Conservation (phyloP, 139 green algal species). For the Micractinium sp. region DNA sequence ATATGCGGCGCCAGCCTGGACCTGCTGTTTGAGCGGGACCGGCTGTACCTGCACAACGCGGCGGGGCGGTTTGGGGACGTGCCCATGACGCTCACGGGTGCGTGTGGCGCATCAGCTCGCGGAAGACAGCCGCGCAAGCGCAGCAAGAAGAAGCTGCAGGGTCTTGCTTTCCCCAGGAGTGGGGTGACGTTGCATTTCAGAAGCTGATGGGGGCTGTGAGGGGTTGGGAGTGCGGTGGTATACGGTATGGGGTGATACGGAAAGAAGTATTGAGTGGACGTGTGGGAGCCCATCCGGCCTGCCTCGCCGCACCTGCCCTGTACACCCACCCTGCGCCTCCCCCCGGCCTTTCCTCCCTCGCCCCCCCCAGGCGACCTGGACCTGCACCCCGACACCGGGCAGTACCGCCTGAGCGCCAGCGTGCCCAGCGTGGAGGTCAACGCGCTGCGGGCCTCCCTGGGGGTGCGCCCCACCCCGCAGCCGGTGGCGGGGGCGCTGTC, state of each 20-base stretch:
- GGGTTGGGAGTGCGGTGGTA: too few species aligned
- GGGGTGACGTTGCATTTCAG: too few species aligned
- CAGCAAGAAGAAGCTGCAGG: too few species aligned
- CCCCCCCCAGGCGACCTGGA: conserved; percentile 88
- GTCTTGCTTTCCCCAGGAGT: too few species aligned
- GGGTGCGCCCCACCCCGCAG: conserved; percentile 78
- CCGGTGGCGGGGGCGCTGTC: conserved; percentile 78
- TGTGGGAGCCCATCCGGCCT: too few species aligned
- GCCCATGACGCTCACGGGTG: conserved; percentile 30
- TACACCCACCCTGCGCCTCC: background rate
- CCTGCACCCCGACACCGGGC: conserved; percentile 81
- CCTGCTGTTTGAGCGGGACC: conserved; percentile 90
- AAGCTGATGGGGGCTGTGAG: too few species aligned
- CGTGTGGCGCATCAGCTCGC: background rate
- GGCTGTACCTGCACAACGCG: conserved; percentile 93
- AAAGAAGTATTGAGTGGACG: background rate
- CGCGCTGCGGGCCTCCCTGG: conserved; percentile 85
- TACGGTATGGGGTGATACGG: background rate
- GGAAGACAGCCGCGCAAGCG: too few species aligned
- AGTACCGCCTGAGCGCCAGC: conserved; percentile 82
- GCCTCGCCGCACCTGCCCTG: background rate
- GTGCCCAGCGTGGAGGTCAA: conserved; percentile 87
- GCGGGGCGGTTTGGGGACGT: conserved; percentile 51
- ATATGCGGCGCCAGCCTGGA: conserved; percentile 80
- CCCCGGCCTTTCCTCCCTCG: conserved; percentile 36